Percentiles rank a stretch among this genome's conserved stretches.
phyloP scores from a whole-genome alignment of 768 basidiomycete species.

The Boletus sp. region DNA sequence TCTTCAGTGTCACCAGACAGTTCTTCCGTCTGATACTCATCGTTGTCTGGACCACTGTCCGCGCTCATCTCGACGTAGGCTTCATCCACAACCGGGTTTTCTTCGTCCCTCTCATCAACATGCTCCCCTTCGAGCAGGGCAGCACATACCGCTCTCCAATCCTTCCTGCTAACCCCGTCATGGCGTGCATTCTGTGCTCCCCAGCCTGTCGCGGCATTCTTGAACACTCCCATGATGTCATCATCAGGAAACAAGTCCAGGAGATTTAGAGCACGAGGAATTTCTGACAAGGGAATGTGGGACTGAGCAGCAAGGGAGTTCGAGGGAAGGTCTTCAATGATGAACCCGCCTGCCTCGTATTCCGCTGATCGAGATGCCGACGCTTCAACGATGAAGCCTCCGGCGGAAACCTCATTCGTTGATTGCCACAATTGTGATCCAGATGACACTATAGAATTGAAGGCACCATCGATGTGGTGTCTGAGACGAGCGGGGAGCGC shows the following conservation, averaged over 20 bases:
- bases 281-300: slow-evolving; percentile 51
- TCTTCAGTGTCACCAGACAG: slow-evolving; percentile 26
- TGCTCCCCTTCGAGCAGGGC: slow-evolving; percentile 56
- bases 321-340: slow-evolving; percentile 24
- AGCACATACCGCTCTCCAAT: slow-evolving; percentile 81
- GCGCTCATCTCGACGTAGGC: slow-evolving; percentile 17
- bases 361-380: slow-evolving; percentile 11
- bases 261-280: slow-evolving; percentile 60
- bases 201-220: slow-evolving; percentile 78
- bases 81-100: slow-evolving; percentile 10
- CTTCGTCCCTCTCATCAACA: slow-evolving; percentile 23
- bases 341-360: slow-evolving; percentile 32
- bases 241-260: slow-evolving; percentile 73
- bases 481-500: slow-evolving; percentile 43
- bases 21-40: slow-evolving; percentile 26
- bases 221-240: slow-evolving; percentile 68
- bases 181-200: slow-evolving; percentile 32
- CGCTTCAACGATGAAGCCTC: slow-evolving; percentile 37
- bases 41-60: slow-evolving; percentile 33
- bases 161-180: slow-evolving; percentile 54
- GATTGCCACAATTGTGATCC: neutral
- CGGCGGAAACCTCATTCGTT: slow-evolving; percentile 14
- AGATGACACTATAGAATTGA: slow-evolving; percentile 33
- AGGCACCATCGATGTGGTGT: slow-evolving; percentile 51
- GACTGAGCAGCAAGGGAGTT: slow-evolving; percentile 5